Conservation (phyloP, 345 rosid species). For the Eucalyptus microcorys region DNA sequence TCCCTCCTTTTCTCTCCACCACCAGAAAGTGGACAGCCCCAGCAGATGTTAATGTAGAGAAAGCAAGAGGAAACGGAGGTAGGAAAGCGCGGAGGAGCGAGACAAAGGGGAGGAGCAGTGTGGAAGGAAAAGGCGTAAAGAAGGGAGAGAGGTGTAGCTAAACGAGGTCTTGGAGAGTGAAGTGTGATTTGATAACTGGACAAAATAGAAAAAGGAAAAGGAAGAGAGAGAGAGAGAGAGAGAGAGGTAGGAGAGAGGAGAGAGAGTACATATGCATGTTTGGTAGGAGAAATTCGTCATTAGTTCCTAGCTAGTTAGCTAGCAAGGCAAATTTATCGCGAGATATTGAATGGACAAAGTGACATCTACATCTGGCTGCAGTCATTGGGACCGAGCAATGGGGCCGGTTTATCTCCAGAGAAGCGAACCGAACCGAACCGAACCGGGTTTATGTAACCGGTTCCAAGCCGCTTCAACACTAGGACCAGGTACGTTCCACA, state of each 20-base stretch:
- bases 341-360: not conserved
- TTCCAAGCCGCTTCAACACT: not conserved
- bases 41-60: not conserved
- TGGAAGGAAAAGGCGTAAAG: not conserved
- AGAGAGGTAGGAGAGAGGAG: not conserved
- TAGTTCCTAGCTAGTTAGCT: not conserved
- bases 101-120: not conserved
- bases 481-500: not conserved
- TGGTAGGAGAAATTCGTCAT: not conserved
- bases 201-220: not conserved
- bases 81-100: not conserved
- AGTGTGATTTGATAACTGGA: not conserved
- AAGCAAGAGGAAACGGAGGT: not conserved
- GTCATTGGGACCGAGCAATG: not conserved
- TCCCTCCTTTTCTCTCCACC: not conserved
- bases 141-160: not conserved
- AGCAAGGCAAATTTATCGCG: not conserved
- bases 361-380: not conserved
- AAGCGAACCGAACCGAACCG: not conserved
- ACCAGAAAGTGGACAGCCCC: not conserved
- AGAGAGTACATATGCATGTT: not conserved
- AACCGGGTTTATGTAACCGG: not conserved
- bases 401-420: not conserved
- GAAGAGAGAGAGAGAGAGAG: not conserved
- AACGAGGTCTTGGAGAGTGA: not conserved